phyloP scores from a whole-genome alignment of 257 asterid genomes.

The Nicotiana paniculata region DNA sequence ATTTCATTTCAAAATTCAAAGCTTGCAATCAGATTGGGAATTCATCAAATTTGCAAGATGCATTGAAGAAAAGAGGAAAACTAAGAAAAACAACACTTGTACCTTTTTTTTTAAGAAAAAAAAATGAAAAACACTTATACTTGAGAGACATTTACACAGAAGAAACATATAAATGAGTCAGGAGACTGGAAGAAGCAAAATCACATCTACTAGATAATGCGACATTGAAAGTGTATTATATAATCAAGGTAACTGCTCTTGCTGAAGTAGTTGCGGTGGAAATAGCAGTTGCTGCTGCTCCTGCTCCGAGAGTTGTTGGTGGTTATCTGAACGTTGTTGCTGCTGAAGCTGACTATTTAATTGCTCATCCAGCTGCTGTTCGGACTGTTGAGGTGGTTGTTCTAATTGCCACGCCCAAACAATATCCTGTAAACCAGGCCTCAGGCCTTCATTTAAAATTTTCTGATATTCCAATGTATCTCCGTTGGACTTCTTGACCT shows the following conservation, averaged over 20 bases:
- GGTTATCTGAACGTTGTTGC: background rate
- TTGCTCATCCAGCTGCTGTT: background rate
- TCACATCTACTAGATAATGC: background rate
- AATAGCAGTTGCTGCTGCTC: background rate
- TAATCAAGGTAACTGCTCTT: background rate
- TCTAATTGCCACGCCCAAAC: slow-evolving; percentile 14
- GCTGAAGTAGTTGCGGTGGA: background rate
- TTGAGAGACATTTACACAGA: background rate
- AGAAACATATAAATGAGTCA: background rate
- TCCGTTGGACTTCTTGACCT: slow-evolving; percentile 18
- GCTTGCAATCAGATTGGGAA: background rate
- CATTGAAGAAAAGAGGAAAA: background rate
- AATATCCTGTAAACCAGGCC: slow-evolving; percentile 15
- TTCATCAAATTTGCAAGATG: background rate
- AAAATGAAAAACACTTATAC: background rate
- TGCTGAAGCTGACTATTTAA: background rate
- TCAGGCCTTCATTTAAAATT: slow-evolving; percentile 8
- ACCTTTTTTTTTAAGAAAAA: too few relatives aligned
- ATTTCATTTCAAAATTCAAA: too few relatives aligned
- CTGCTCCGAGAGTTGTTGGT: background rate
- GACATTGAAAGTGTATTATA: background rate
- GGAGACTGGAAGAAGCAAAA: background rate
- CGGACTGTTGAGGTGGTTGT: background rate
- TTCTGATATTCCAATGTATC: slow-evolving; percentile 12
- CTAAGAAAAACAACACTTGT: background rate